Base-by-base conservation (phyloP, 805 yeast species). In the Novakomyces olei region DNA sequence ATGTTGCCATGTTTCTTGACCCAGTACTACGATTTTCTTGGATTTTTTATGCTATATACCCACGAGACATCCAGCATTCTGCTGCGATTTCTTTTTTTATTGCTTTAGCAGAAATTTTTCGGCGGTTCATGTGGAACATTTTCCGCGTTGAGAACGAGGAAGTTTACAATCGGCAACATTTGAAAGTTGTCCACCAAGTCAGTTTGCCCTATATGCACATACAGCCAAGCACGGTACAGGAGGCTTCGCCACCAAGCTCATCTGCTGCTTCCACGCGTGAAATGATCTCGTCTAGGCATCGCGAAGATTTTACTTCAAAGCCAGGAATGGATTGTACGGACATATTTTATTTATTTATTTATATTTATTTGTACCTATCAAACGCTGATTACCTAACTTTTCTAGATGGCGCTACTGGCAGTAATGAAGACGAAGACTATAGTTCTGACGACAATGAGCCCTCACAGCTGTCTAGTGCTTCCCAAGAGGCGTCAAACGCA, bases 71-170 rank as follows among this genome's bases (percentile, higher is more conserved):
- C 37, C 85, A 77, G 51, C 94, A 85, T 46, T 75, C 85, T 47
- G 92, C 92, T 0, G 65, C 67, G 15, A 74, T 92, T 2, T 72
- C 92, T 48, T 83, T 85, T 47, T 60, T 67, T 32, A 67, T 88
- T 31, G 93, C 92, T 0, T 41, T 77, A 19, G 79, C 88, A 0
- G 98, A 88, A 51, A 53, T 80, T 3, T 22, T 76, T 2, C 64
- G 98, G 48, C 62, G 98, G 47, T 75, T 79, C 42, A 56, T 85
- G 9, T 88, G 98, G 98, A 61, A 80, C 5, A 66, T 77, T 31
- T 74, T 88, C 58, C 71, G 98, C 55, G 75, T 88, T 65, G 98
- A 88, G 44, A 88, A 88, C 52, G 96, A 88, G 51, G 98, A 88
- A 51, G 24, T 30, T 4, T 29, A 29, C 15, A 29, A 29, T 29